These are phyloP conservation scores for Geosmithia flava DNA, from an alignment of 2,329 filamentous ascomycete genomes.

Conservation along the genomic window DNA sequence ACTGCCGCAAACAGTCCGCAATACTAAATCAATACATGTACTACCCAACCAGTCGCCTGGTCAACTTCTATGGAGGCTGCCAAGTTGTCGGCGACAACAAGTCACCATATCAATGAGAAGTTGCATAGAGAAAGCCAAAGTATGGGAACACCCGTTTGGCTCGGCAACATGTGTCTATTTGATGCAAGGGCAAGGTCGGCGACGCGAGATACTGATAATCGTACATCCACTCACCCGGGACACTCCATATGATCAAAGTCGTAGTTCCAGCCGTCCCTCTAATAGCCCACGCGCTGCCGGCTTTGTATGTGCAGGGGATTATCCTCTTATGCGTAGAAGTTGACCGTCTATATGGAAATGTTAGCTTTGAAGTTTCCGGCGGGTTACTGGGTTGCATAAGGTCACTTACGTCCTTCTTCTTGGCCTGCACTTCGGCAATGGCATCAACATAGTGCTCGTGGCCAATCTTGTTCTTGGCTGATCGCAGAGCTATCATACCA, in stretches of 20 bases:
- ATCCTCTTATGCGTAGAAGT: constrained; percentile 35
- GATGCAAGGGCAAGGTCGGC: not conserved
- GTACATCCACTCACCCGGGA: not conserved
- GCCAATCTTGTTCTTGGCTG: constrained; percentile 89
- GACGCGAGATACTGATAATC: not conserved
- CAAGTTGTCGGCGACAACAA: not conserved
- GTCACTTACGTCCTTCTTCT: constrained; percentile 76
- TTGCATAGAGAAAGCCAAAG: no score
- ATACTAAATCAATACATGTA: not conserved
- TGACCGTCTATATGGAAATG: constrained; percentile 33
- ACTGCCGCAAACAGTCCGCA: not conserved
- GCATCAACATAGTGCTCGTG: constrained; percentile 99
- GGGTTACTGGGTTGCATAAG: not conserved
- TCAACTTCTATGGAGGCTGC: not conserved
- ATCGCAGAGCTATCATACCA: constrained; percentile 94
- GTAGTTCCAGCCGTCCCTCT: not conserved
- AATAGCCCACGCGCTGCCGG: not conserved
- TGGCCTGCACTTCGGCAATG: constrained; percentile 85
- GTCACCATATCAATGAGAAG: no score
- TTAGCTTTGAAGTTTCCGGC: not conserved
- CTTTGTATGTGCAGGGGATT: not conserved
- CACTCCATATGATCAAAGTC: not conserved
- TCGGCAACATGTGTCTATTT: not conserved
- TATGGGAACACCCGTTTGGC: no score
- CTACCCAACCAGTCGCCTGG: not conserved